A percentile compares a stretch with the other conserved stretches of the same genome.
Evolutionary conservation across 2,329 filamentous ascomycete species (phyloP).

Genomic region (Penicillium brevicompactum): DNA sequence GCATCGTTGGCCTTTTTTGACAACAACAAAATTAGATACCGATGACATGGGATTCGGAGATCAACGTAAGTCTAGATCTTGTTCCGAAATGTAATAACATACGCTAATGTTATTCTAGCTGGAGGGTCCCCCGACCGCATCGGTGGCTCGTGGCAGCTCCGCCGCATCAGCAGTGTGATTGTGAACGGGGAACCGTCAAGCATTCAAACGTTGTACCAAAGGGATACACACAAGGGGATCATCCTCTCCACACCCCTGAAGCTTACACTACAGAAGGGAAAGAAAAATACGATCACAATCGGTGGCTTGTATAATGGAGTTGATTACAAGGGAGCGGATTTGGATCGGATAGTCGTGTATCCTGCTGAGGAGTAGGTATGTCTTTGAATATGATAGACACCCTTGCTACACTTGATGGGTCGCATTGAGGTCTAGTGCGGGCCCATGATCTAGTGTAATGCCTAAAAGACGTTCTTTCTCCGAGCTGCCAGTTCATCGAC

Average conservation of each 20-base stretch:
- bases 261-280: slow-evolving; percentile 56
- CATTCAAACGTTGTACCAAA: slow-evolving; percentile 55
- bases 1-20: neutral
- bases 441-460: too few relatives aligned
- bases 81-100: too few relatives aligned
- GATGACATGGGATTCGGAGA: slow-evolving; percentile 31
- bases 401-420: too few relatives aligned
- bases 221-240: slow-evolving; percentile 62
- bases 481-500: too few relatives aligned
- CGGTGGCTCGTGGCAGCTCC: slow-evolving; percentile 60
- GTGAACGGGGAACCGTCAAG: slow-evolving; percentile 56
- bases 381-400: too few relatives aligned
- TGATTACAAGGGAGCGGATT: slow-evolving; percentile 59
- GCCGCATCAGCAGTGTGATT: slow-evolving; percentile 62
- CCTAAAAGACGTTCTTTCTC: too few relatives aligned
- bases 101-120: too few relatives aligned
- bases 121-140: slow-evolving; percentile 62
- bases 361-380: slow-evolving; percentile 48
- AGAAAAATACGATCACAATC: slow-evolving; percentile 57
- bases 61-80: too few relatives aligned
- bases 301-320: slow-evolving; percentile 60
- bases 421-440: too few relatives aligned
- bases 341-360: slow-evolving; percentile 63
- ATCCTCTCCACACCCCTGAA: slow-evolving; percentile 60
- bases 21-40: slow-evolving; percentile 14